Evolutionary conservation across 495 filamentous ascomycete genomes (phyloP).

Genomic region (Pyrenula massariospora): DNA sequence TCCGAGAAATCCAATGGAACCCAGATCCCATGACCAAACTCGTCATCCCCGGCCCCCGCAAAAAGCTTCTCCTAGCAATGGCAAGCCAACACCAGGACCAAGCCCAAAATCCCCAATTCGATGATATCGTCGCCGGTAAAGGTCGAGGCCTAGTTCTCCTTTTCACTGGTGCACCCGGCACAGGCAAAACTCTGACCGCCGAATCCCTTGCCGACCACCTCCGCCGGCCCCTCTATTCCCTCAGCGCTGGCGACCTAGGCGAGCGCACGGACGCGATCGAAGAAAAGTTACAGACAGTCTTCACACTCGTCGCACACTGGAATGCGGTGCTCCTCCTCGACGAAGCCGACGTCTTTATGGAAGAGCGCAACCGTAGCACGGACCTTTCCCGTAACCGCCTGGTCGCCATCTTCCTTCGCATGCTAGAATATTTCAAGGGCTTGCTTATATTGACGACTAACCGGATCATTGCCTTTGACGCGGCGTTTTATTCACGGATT

Average conservation of each 20-base stretch:
- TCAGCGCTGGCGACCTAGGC: constrained; percentile 12
- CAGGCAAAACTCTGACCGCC: constrained; percentile 14
- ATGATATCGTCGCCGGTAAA: constrained; percentile 1
- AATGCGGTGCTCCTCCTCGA: constrained; percentile 44
- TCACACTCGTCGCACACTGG: constrained; percentile 7
- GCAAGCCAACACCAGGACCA: too few species aligned
- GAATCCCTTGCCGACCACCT: constrained; percentile 13
- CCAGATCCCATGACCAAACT: constrained; percentile 68
- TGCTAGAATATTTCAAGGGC: constrained; percentile 37
- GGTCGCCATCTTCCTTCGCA: constrained; percentile 28
- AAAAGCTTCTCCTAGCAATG: too few species aligned
- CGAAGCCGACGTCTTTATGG: constrained; percentile 58
- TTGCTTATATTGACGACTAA: constrained; percentile 41
- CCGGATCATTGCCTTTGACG: constrained; percentile 38
- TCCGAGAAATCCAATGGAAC: constrained; percentile 77
- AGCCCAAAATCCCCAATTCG: too few species aligned
- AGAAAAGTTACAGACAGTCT: constrained; percentile 1
- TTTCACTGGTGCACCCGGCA: constrained; percentile 11
- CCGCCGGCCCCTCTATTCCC: constrained; percentile 10
- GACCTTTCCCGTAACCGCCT: constrained; percentile 13
- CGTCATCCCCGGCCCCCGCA: constrained; percentile 62
- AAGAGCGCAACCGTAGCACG: constrained; percentile 38
- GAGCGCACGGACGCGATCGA: not conserved
- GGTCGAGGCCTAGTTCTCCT: constrained; percentile 1
- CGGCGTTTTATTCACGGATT: constrained; percentile 56